Evolutionary conservation across 2,329 filamentous ascomycete genomes (phyloP), one percentile per base, ranked within the genome.

Genomic region (Epichloe baconii): DNA sequence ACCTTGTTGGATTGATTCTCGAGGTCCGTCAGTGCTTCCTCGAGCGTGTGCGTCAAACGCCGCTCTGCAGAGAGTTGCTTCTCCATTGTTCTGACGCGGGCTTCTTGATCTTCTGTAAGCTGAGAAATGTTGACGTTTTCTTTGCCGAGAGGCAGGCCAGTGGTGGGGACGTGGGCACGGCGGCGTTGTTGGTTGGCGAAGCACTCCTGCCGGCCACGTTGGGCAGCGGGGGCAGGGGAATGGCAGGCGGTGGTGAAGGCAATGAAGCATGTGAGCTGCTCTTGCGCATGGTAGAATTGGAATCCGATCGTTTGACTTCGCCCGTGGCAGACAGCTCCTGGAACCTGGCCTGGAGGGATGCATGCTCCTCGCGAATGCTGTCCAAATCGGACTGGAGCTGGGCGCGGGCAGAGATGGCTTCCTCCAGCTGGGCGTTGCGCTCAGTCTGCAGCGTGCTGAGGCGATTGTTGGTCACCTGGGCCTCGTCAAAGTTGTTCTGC

Each of bases 41-140:
- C 93, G 40, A 98, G 78, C 2, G 91, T 97, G 46, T 88, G 85
- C 0, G 91, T 98, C 53, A 98, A 82, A 67, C 97, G 91, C 66
- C 95, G 95, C 74, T 98, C 93, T 3, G 93, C 93, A 57, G 86
- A 85, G 23, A 98, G 78, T 64, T 97, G 89, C 73, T 96, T 97
- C 74, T 98, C 91, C 56, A 98, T 95, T 6, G 88, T 94, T 54
- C 86, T 84, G 64, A 98, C 94, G 56, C 90, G 89, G 43, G 88
- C 86, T 65, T 98, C 93, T 66, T 96, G 90, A 60, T 98, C 93
- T 62, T 97, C 91, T 54, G 91, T 81, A 57, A 95, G 78, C 61
- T 96, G 90, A 47, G 83, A 80, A 53, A 84, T 78, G 48, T 72
- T 74, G 46, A 69, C 53, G 46, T 67, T 78, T 61, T 95, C 88